These are phyloP conservation scores for Colletotrichum godetiae DNA, from an alignment of 2,329 filamentous ascomycete genomes.

Conservation along the genomic window DNA sequence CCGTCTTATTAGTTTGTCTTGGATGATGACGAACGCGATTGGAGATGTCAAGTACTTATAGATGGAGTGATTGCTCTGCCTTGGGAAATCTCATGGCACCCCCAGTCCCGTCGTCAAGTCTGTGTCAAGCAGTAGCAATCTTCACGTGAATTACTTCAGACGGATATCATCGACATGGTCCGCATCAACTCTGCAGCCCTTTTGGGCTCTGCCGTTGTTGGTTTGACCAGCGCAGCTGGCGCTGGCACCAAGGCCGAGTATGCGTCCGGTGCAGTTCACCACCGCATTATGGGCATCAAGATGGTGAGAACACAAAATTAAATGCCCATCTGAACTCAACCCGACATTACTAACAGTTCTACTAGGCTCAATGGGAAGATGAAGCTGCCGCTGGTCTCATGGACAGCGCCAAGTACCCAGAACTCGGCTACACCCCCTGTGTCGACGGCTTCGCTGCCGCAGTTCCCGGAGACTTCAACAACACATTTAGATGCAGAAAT, in stretches of 20 bases:
- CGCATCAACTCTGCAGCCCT: slow-evolving; percentile 34
- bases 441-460: slow-evolving; percentile 56
- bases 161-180: slow-evolving; percentile 37
- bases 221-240: slow-evolving; percentile 38
- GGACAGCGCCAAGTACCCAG: slow-evolving; percentile 48
- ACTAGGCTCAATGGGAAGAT: slow-evolving; percentile 46
- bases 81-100: background rate
- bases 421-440: slow-evolving; percentile 53
- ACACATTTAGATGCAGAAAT: slow-evolving; percentile 61
- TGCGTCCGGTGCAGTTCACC: slow-evolving; percentile 38
- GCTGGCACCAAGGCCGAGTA: slow-evolving; percentile 40
- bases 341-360: background rate
- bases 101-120: background rate
- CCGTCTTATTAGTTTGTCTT: background rate
- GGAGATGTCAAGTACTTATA: background rate
- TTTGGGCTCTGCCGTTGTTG: slow-evolving; percentile 38
- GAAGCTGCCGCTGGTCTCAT: slow-evolving; percentile 48
- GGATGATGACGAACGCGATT: background rate
- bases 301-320: slow-evolving; percentile 32
- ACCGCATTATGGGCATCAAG: slow-evolving; percentile 41
- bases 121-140: slow-evolving; percentile 2
- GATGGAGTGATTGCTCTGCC: background rate
- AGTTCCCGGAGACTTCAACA: slow-evolving; percentile 55
- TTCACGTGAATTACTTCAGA: background rate
- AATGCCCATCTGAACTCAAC: background rate